Evolutionary conservation across 768 basidiomycete species (phyloP), one percentile per base, ranked within the genome.

Genomic region (Daedalea quercina): DNA sequence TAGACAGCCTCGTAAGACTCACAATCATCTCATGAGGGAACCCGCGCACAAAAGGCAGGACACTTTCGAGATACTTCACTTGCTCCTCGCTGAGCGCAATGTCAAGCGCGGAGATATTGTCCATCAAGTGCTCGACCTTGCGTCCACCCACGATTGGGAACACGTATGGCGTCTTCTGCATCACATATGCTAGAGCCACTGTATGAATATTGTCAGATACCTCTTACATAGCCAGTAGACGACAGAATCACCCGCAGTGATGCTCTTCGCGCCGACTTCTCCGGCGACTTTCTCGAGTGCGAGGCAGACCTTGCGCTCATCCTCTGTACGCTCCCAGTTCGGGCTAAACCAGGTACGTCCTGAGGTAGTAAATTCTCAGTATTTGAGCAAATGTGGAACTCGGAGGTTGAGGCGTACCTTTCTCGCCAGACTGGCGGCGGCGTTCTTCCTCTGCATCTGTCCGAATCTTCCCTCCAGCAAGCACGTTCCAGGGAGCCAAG

Each of bases 71-170:
- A 40, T 66, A 70, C 28, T 68, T 63, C 31, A 79, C 72, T 19
- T 79, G 76, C 31, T 72, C 70, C 0, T 65, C 54, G 2, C 70
- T 70, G 33, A 80, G 69, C 0, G 66, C 52, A 31, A 81, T 73
- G 12, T 71, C 66, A 3, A 80, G 58, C 2, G 78, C 76, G 55
- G 78, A 70, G n/a, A 79, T 53, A 54, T 79, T 81, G 42, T 70
- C 70, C 45, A 64, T 41, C 13, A 80, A 60, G 35, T 80, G 74
- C 56, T 76, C 76, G 26, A 77, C 63, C 56, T 77, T 80, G 37
- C 76, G 67, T 0, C 75, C 72, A 3, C 76, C 76, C n/a, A 78
- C 61, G 53, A 78, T 67, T 0, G 76, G 76, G 62, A 79, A 78
- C 0, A 76, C 74, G 47, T 67, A 76, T 0, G 73, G 71, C 3